Base-by-base conservation (phyloP, 1,284 basidiomycete genomes). In the Rhodotorula sp. region DNA sequence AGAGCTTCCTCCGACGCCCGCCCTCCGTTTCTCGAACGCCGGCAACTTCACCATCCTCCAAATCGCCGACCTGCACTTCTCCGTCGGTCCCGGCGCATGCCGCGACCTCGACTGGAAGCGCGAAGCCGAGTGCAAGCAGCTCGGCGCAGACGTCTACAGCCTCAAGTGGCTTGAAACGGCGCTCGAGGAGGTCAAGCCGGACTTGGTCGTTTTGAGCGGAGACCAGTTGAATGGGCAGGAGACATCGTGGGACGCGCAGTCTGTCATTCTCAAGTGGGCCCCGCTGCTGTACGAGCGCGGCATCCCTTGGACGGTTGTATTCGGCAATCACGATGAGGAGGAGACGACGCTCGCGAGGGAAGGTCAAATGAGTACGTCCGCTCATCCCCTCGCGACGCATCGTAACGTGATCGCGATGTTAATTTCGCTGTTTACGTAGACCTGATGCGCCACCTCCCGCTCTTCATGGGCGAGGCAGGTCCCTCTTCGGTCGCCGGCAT, bases 21-120 rank as follows among this genome's bases (percentile, higher is more conserved):
- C 88, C 0, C 85, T 92, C 1, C 89, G 89, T 75, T 94, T 96
- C 81, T 87, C 88, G n/a, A 82, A 80, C 27, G 85, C 89, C 32
- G 93, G 93, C 10, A 88, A 85, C 44, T 92, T 92, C 85, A 93
- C 89, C 80, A 88, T 95, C 73, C 84, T 96, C 73, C 93, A 96
- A 80, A 82, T 94, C 39, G 93, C 93, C 4, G 93, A 96, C 80
- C 82, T 95, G 36, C 93, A 96, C 80, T 95, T 83, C 71, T 73
- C 68, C 19, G 74, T 76, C 49, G 70, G 68, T 19, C 72, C 72
- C 15, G 77, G 77, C 48, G 67, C 71, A 36, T 78, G 77, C 53
- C 67, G 74, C 46, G 76, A 77, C 59, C 49, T 74, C 49, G 71
- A 74, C 55, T 62, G 68, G n/a, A 46, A 52, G 17, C 67, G 60